Conservation (phyloP, 2,329 filamentous ascomycete species). For the Fusarium sp. region DNA sequence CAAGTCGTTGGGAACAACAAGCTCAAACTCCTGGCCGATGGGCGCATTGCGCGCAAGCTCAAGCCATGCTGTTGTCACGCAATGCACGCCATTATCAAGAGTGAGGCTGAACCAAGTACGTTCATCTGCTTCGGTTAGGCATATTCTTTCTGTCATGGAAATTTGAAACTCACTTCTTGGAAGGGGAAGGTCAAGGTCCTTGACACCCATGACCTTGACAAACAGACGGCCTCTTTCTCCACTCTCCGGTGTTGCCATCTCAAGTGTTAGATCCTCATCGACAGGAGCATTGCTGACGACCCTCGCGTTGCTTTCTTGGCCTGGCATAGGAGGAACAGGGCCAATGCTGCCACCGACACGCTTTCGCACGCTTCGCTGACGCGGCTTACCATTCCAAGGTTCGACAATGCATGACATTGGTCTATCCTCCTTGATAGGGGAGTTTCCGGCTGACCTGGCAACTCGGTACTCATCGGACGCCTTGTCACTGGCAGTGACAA, state of each 20-base stretch:
- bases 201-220: conserved; percentile 98
- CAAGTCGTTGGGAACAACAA: conserved; percentile 96
- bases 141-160: not conserved
- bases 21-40: conserved; percentile 97
- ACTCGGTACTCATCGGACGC: conserved; percentile 68
- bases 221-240: conserved; percentile 92
- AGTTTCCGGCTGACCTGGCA: conserved; percentile 73
- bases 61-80: conserved; percentile 95
- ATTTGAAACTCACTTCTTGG: conserved; percentile 79
- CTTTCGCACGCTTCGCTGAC: conserved; percentile 75
- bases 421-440: conserved; percentile 79
- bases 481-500: conserved; percentile 91
- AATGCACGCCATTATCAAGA: conserved; percentile 97
- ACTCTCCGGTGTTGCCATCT: conserved; percentile 76
- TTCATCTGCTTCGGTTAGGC: conserved; percentile 71
- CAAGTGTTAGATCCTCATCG: conserved; percentile 74
- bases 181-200: conserved; percentile 91
- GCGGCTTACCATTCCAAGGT: conserved; percentile 89
- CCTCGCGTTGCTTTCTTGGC: conserved; percentile 83
- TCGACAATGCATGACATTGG: conserved; percentile 96
- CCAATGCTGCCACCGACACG: conserved; percentile 61
- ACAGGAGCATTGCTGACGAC: conserved; percentile 72
- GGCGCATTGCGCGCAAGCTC: conserved; percentile 92
- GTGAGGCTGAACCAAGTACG: conserved; percentile 95
- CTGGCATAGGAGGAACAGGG: conserved; percentile 84